A percentile compares a stretch with the other conserved stretches of the same genome.
These are phyloP conservation scores for Aurinia saxatilis DNA, from an alignment of 345 rosid genomes.

Conservation along the genomic window DNA sequence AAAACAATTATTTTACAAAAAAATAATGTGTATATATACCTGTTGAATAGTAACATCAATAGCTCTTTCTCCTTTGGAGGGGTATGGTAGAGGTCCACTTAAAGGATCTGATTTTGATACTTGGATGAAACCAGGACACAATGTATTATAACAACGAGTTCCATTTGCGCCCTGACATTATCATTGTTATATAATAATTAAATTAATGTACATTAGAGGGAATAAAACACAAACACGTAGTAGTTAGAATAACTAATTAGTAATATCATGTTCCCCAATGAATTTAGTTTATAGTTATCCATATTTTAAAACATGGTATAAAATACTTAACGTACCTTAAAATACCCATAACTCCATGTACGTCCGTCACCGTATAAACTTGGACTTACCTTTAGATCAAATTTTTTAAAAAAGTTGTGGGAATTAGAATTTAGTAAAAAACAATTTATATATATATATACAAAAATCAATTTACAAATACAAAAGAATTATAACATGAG, in stretches of 20 bases:
- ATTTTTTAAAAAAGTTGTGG: too few relatives aligned
- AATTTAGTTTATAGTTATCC: too few relatives aligned
- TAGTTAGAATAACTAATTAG: too few relatives aligned
- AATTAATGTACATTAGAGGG: not conserved
- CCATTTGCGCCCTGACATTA: conserved; percentile 10
- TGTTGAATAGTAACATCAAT: not conserved
- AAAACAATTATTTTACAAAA: not conserved
- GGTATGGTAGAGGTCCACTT: not conserved
- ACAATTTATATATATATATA: not conserved
- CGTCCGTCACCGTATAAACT: conserved; percentile 3
- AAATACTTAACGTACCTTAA: not conserved
- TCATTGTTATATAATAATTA: not conserved
- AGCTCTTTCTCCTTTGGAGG: not conserved
- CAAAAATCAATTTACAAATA: too few relatives aligned
- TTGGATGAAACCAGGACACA: conserved; percentile 16
- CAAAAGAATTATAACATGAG: too few relatives aligned
- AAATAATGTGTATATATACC: not conserved
- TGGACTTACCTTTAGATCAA: not conserved
- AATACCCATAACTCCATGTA: not conserved
- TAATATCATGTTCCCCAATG: too few relatives aligned
- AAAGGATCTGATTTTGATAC: not conserved
- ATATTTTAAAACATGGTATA: not conserved
- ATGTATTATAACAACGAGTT: conserved; percentile 8
- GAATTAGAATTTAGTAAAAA: too few relatives aligned
- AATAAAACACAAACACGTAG: not conserved